Evolutionary conservation across 768 basidiomycete genomes (phyloP), one percentile per base, ranked within the genome.

Genomic region (Epithele typhae): DNA sequence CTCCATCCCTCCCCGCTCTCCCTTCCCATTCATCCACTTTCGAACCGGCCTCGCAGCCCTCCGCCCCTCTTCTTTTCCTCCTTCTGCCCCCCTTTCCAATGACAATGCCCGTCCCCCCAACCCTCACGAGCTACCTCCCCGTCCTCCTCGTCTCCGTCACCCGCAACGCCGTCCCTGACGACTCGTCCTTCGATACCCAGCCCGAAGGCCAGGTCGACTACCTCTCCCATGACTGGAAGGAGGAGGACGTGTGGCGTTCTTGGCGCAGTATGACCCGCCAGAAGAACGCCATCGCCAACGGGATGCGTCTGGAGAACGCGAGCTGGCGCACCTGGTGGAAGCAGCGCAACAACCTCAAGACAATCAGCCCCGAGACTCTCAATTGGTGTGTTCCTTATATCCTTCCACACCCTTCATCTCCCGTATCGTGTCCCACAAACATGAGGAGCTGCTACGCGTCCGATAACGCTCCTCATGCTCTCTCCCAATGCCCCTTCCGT

Each of bases 271-370:
- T 97, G 92, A 98, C 95, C 38, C 78, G 90, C 46, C 92, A 93
- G 75, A 99, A 98, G 80, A 88, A 95, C 64, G 95, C 92, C 69
- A 96, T 99, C 61, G 82, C 91, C 5, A 98, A 99, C 64, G 95
- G 95, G 38, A 75, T 87, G 39, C 75, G 95, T 40, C 79, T 99
- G 46, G 96, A 99, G 75, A 99, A 99, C 60, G 96, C 96, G 8
- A 91, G 87, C 51, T 99, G 95, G 95, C 74, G 95, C 34, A 98
- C 94, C 1, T 99, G 95, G 95, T 97, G 94, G 85, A 97, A 98
- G 70, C 94, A 97, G 77, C 75, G 95, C 52, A 96, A 96, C 59
- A 89, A 93, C 55, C 78, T 99, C 51, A 90, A 86, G 72, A 99
- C 95, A 0, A 77, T 99, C 63, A 87, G 84, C 21, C 95, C 95